Base-by-base conservation (phyloP, 495 filamentous ascomycete species). In the Tuber melanosporum region DNA sequence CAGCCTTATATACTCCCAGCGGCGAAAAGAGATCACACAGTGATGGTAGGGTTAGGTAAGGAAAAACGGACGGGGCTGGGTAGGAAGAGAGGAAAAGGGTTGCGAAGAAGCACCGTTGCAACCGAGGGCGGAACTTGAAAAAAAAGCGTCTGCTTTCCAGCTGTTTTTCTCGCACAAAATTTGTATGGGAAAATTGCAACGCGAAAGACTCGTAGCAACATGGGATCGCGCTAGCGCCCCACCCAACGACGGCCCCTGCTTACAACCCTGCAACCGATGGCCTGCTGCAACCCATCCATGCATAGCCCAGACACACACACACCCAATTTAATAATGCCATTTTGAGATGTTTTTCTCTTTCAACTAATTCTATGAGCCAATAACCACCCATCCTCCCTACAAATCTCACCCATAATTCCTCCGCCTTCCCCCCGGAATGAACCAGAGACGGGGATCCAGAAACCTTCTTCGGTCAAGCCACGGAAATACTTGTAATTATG, bases 1-100 rank as follows among this genome's bases (percentile, higher is more conserved):
- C 74, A 82, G 73, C 82, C 84, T 89, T 89, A 89, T 84, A 85
- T 86, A 85, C 79, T 39, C 12, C 2, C 17, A 19, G 75, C 71
- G 72, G 73, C 78, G 74, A 76, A 73, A 79, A 80, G 78, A 66
- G 77, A 66, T 66, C 57, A 66, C 57, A 32, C 71, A 42, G 71
- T 43, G 71, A 45, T 15, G 71, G 74, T 26, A 76, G 78, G 74
- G 75, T 46, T 52, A 70, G 71, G 71, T 42, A 43, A 71, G 41
- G 26, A 52, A 39, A 72, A 44, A 44, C 32, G 75, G 42, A 36
- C 52, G 44, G 66, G 45, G 74, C 70, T 76, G 80, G 81, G 80
- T 79, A 75, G 75, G 73, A 74, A 75, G 77, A 82, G 42, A 43
- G 70, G 43, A 70, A 70, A 77, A 47, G 77, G 76, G 78, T 78